Base-by-base conservation (phyloP, 192 early-diverging fungal species). In the Coemansia sp. region DNA sequence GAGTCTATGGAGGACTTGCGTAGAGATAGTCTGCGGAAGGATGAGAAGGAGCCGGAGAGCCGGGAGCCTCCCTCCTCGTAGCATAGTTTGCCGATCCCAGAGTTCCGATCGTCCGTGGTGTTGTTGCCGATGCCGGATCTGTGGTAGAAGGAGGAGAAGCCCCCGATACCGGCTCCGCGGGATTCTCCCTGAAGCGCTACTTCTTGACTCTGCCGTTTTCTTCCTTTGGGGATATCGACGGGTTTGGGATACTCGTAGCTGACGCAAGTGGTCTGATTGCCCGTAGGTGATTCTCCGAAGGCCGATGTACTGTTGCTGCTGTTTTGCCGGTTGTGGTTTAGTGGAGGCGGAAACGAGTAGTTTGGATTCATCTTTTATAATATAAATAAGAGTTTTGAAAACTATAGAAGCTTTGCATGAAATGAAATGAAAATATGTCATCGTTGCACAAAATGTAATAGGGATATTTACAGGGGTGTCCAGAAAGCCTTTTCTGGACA, bases 61-160 rank as follows among this genome's bases (percentile, higher is more conserved):
- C 50, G 4, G 0, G 14, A 19, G 10, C 57, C 45, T 0, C 19
- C 30, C 30, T 61, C 54, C 10, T 68, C 59, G 15, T 51, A 55
- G 43, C 58, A 61, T 12, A 53, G 43, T 36, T 61, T 68, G 42
- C 66, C 66, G n/a, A 68, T 68, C 0, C 66, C 66, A 18, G 66
- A 68, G 50, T 57, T 50, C 2, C 59, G 26, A 36, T 61, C 57
- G 19, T 55, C 59, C 5, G 6, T 14, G 3, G 50, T 23, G 21
- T 68, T 61, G 42, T 61, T 68, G 49, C 66, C 66, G 9, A 68
- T 68, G 2, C 66, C 59, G 0, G 66, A 68, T 0, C 26, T 14
- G 11, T n/a, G 50, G 21, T 61, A 57, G 13, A 41, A 37, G 16
- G 16, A 47, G 20, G 18, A n/a, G 43, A 46, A 61, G 8, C 59